These are phyloP conservation scores for Pyrenophora graminea DNA, from an alignment of 2,329 filamentous ascomycete species.

Conservation along the genomic window DNA sequence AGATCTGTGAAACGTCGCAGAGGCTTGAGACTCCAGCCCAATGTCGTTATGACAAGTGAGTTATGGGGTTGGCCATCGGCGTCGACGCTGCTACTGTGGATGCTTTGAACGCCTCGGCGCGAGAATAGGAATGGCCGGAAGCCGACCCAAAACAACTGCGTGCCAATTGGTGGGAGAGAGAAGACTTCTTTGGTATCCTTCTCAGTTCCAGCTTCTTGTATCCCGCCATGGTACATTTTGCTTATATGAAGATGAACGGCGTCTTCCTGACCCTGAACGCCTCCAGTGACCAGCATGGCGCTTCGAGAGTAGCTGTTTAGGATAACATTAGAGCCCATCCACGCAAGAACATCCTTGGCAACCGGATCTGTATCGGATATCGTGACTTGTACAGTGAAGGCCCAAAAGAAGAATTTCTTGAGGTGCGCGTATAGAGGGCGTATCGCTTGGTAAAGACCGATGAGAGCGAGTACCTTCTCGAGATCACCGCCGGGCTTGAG, in stretches of 20 bases:
- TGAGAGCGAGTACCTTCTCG: slow-evolving; percentile 28
- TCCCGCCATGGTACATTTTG: neutral
- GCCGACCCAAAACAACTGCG: slow-evolving; percentile 36
- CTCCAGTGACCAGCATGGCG: slow-evolving; percentile 29
- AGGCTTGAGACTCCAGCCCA: slow-evolving; percentile 35
- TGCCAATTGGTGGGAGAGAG: slow-evolving; percentile 26
- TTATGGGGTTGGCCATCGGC: slow-evolving; percentile 21
- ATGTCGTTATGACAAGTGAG: slow-evolving; percentile 26
- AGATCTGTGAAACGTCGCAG: slow-evolving; percentile 27
- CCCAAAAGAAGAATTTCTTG: slow-evolving; percentile 24
- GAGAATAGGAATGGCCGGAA: slow-evolving; percentile 36
- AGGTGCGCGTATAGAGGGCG: slow-evolving; percentile 22
- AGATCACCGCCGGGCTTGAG: slow-evolving; percentile 25
- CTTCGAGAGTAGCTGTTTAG: slow-evolving; percentile 24
- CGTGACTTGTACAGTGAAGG: slow-evolving; percentile 26
- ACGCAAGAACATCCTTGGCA: slow-evolving; percentile 31
- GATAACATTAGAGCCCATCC: slow-evolving; percentile 35
- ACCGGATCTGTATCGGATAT: slow-evolving; percentile 32
- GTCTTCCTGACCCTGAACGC: slow-evolving; percentile 12
- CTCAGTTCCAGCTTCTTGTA: neutral
- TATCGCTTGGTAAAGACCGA: slow-evolving; percentile 32
- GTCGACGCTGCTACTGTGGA: neutral
- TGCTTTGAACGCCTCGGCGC: slow-evolving; percentile 13
- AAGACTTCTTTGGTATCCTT: slow-evolving; percentile 13
- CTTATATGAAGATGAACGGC: slow-evolving; percentile 1